A percentile compares a stretch with the other conserved stretches of the same genome.
phyloP scores from a whole-genome alignment of 2,329 filamentous ascomycete genomes.

The Pseudogymnoascus sp. region DNA sequence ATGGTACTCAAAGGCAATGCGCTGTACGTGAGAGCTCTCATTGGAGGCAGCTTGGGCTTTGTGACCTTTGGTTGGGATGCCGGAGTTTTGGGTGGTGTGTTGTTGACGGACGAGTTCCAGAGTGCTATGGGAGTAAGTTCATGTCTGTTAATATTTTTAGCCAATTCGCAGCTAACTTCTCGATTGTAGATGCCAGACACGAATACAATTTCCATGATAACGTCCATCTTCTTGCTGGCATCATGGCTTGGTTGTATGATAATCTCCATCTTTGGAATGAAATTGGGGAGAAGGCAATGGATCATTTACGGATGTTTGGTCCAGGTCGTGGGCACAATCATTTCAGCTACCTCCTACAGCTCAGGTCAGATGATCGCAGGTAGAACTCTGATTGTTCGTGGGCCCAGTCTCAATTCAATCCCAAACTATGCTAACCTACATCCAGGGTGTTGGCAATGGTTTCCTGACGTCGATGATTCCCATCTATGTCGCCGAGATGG shows the following conservation, averaged over 20 bases:
- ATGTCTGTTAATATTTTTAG: background rate
- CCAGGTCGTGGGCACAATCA: conserved; percentile 27
- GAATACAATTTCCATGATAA: conserved; percentile 26
- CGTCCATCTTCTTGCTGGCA: conserved; percentile 26
- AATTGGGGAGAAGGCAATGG: background rate
- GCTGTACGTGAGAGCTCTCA: background rate
- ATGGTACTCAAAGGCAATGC: conserved; percentile 6
- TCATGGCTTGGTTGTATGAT: conserved; percentile 22
- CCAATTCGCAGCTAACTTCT: background rate
- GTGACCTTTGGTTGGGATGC: conserved; percentile 32
- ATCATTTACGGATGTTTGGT: conserved; percentile 16
- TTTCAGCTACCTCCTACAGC: conserved; percentile 23
- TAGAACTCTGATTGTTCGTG: conserved; percentile 24
- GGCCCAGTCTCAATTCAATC: background rate
- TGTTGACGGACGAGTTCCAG: conserved; percentile 26
- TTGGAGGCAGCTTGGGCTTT: conserved; percentile 22
- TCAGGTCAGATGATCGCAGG: conserved; percentile 28
- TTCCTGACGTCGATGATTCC: conserved; percentile 27
- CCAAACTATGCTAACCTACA: background rate
- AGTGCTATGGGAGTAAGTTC: conserved; percentile 25
- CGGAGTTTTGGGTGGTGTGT: conserved; percentile 29
- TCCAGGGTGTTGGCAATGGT: conserved; percentile 29
- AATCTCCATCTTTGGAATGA: conserved; percentile 4
- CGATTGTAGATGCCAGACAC: conserved; percentile 20
- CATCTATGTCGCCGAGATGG: conserved; percentile 28